Conservation (phyloP, 306 rosid species). For the Spatholobus suberectus region DNA sequence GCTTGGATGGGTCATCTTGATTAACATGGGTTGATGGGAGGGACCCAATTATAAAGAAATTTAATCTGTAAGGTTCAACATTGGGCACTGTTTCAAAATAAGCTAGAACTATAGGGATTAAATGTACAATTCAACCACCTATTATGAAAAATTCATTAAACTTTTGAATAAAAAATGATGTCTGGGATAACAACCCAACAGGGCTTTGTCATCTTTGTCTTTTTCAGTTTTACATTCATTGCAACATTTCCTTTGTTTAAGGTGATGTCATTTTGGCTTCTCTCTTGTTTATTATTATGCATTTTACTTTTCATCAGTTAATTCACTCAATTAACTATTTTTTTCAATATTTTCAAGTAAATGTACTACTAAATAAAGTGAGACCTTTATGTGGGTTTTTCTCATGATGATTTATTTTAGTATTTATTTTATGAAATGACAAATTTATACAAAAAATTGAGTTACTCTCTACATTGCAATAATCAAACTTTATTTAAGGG, state of each 20-base stretch:
- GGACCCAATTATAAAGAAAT: too few relatives aligned
- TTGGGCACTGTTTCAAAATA: not conserved
- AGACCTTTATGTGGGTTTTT: not conserved
- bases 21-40: not conserved
- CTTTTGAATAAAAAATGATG: not conserved
- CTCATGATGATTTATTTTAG: not conserved
- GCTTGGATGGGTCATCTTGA: not conserved
- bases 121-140: not conserved
- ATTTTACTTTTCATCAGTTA: not conserved
- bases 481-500: not conserved
- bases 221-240: not conserved
- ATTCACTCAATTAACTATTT: not conserved
- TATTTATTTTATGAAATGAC: too few relatives aligned
- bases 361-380: not conserved
- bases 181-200: not conserved
- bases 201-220: not conserved
- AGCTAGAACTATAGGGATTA: not conserved
- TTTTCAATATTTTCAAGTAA: not conserved
- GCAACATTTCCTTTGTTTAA: not conserved
- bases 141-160: not conserved
- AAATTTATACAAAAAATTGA: not conserved
- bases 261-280: not conserved
- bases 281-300: not conserved
- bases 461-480: not conserved
- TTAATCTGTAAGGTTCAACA: not conserved